phyloP scores from a whole-genome alignment of 805 yeast genomes.

The Candida boleticola region DNA sequence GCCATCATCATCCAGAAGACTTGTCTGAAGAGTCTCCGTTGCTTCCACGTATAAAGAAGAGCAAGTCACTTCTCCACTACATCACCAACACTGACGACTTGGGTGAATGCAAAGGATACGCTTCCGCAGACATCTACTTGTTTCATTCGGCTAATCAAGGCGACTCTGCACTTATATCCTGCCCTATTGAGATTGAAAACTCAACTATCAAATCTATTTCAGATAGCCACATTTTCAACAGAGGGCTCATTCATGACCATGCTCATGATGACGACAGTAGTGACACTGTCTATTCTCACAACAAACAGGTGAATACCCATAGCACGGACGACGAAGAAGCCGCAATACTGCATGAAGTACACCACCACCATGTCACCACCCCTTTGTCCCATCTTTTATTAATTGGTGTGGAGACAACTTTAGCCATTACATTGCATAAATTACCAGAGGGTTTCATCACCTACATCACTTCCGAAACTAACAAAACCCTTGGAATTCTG shows the following conservation, averaged over 20 bases:
- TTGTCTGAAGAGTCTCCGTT: constrained; percentile 17
- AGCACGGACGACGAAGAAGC: not conserved
- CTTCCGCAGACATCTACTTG: constrained; percentile 39
- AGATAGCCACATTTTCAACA: not conserved
- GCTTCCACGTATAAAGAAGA: constrained; percentile 9
- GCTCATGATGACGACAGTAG: not conserved
- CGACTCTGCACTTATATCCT: constrained; percentile 7
- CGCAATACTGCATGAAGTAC: constrained; percentile 35
- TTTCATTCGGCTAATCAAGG: constrained; percentile 5
- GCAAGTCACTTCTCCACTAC: constrained; percentile 26
- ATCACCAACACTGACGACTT: constrained; percentile 19
- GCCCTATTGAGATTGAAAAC: constrained; percentile 2
- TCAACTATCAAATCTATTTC: constrained; percentile 1
- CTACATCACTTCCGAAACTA: constrained; percentile 72
- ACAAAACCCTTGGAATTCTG: constrained; percentile 62
- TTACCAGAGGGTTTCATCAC: constrained; percentile 94
- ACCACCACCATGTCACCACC: constrained; percentile 78
- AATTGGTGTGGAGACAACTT: constrained; percentile 85
- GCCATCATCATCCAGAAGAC: too few relatives aligned
- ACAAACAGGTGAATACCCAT: not conserved
- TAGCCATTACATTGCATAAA: constrained; percentile 86
- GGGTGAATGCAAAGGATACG: constrained; percentile 50
- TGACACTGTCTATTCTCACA: not conserved
- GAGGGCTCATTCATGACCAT: not conserved
- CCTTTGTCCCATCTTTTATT: constrained; percentile 76